These are phyloP conservation scores for Boletus smithii DNA, from an alignment of 1,284 basidiomycete species.

Conservation along the genomic window DNA sequence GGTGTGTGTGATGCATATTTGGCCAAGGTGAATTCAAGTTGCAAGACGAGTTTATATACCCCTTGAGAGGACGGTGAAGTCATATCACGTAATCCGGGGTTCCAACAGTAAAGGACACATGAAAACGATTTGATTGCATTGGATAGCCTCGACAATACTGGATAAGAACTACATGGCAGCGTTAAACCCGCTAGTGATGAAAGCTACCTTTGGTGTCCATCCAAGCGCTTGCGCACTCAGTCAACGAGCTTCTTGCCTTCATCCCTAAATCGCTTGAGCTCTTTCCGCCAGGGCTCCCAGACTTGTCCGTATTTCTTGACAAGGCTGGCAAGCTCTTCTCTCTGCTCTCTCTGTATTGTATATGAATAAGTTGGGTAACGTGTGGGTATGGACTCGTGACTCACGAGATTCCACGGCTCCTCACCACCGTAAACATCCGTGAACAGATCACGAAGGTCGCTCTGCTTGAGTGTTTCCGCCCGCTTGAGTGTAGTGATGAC, in stretches of 20 bases:
- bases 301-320: conserved; percentile 80
- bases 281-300: conserved; percentile 83
- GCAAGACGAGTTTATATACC: background rate
- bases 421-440: conserved; percentile 85
- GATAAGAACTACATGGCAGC: conserved; percentile 5
- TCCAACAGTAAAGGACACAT: no score
- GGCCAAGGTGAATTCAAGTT: background rate
- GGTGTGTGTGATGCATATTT: conserved; percentile 9
- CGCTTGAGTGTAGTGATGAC: conserved; percentile 78
- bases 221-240: conserved; percentile 10
- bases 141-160: no score
- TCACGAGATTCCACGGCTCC: conserved; percentile 81
- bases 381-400: conserved; percentile 31
- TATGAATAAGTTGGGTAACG: background rate
- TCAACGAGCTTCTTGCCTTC: conserved; percentile 59
- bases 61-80: conserved; percentile 8
- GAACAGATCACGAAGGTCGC: conserved; percentile 77
- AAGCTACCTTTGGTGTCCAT: background rate
- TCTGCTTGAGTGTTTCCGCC: conserved; percentile 71
- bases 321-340: conserved; percentile 71
- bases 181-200: background rate
- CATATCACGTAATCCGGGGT: conserved; percentile 11
- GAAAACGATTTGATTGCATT: no score
- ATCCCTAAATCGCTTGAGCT: conserved; percentile 78
- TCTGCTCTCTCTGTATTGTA: conserved; percentile 68